Conservation (phyloP, 2,329 filamentous ascomycete species). For the Colletotrichum orchidophilum region DNA sequence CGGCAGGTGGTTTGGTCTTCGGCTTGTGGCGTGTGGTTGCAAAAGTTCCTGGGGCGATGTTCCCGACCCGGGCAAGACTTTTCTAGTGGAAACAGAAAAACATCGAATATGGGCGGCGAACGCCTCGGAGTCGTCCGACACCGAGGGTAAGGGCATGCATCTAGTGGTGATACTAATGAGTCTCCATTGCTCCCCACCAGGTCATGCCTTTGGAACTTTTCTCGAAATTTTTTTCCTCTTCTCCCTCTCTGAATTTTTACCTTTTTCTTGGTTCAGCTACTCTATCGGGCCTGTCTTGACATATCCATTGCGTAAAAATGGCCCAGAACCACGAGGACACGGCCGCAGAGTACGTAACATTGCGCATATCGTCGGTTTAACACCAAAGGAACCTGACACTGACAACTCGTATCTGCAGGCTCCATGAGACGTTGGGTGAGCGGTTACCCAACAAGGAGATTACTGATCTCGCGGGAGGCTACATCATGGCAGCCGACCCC, state of each 20-base stretch:
- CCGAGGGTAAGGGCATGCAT: conserved; percentile 26
- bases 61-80: conserved; percentile 7
- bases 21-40: conserved; percentile 21
- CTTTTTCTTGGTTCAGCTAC: conserved; percentile 9
- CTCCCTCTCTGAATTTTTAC: conserved; percentile 16
- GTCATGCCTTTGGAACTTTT: not conserved
- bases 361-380: conserved; percentile 2
- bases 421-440: conserved; percentile 41
- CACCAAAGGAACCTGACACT: not conserved
- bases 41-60: conserved; percentile 28
- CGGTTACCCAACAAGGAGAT: conserved; percentile 37
- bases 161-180: conserved; percentile 9
- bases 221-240: conserved; percentile 16
- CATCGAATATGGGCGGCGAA: conserved; percentile 1
- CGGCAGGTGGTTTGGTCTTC: not conserved
- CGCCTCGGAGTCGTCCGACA: conserved; percentile 20
- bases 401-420: conserved; percentile 35
- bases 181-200: conserved; percentile 18
- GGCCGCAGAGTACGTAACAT: conserved; percentile 43
- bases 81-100: conserved; percentile 4
- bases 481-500: conserved; percentile 37
- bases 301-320: conserved; percentile 37
- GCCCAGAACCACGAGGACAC: conserved; percentile 46
- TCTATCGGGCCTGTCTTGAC: not conserved
- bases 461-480: conserved; percentile 39